Evolutionary conservation across 331 rosid species (phyloP), one percentile per base, ranked within the genome.

Genomic region (Rhamnella rubrinervis): DNA sequence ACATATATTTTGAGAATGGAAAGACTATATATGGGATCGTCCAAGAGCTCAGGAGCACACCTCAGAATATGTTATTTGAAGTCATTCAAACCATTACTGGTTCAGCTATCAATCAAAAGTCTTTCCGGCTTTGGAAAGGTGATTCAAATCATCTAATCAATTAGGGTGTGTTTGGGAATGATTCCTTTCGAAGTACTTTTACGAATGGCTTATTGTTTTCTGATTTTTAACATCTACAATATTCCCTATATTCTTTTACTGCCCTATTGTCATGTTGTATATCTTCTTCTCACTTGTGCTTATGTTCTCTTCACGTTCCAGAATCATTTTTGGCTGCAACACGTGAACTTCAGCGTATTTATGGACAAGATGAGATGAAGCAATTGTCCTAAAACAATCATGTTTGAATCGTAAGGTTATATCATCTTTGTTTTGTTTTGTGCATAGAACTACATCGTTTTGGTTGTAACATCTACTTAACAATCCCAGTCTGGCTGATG

Each of bases 71-170:
- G 84, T 55, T 87, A 67, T 87, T 87, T 80, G 90, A 90, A 58
- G 90, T 80, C 61, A 82, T 88, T 76, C 92, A 85, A 76, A 86
- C 91, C 21, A 69, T 90, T 40, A 87, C 89, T 1, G 96, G 96
- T 73, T 83, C 93, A 13, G 75, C 87, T 17, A 83, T 89, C 77
- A 83, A 90, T 80, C 92, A 87, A 75, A 87, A 87, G 67, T 83
- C 93, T 61, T 90, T 82, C 77, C 78, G 86, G 7, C 77, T 81
- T 63, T 87, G 95, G 96, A 90, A 87, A 90, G 92, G 92, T 86
- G 75, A 65, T 50, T 56, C 61, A 49, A 31, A 35, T 51, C 60
- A 15, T 70, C 65, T 72, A 19, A 17, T 58, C 50, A 26, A 28
- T 18, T 26, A 47, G 3, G 64, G 25, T 46, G 35, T 31, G 35